Conservation (phyloP, 2,329 filamentous ascomycete species). For the Fusarium coffeatum region DNA sequence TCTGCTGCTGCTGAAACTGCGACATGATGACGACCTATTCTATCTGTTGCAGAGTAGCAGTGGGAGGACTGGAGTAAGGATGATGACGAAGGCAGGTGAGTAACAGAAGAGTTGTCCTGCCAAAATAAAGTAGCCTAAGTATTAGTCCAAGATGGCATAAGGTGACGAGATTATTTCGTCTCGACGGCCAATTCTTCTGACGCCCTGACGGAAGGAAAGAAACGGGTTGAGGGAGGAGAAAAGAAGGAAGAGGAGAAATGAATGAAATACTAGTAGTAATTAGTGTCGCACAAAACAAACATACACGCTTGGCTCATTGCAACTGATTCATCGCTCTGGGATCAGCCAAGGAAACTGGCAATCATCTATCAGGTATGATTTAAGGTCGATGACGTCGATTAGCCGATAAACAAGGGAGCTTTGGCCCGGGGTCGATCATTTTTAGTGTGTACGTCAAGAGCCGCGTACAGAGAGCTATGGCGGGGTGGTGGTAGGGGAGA, state of each 20-base stretch:
- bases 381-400: slow-evolving; percentile 45
- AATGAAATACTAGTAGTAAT: slow-evolving; percentile 29
- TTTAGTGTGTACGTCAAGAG: slow-evolving; percentile 29
- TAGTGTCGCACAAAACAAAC: slow-evolving; percentile 32
- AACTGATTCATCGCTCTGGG: slow-evolving; percentile 31
- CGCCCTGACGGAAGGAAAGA: neutral
- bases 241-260: slow-evolving; percentile 5
- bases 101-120: neutral
- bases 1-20: slow-evolving; percentile 55
- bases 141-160: neutral
- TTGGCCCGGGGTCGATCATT: slow-evolving; percentile 31
- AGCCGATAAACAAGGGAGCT: slow-evolving; percentile 28
- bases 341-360: slow-evolving; percentile 29
- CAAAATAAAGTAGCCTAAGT: neutral
- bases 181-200: neutral
- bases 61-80: slow-evolving; percentile 4
- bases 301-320: slow-evolving; percentile 15
- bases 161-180: neutral
- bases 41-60: neutral
- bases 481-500: neutral
- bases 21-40: slow-evolving; percentile 44
- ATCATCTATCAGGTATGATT: slow-evolving; percentile 31
- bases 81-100: neutral
- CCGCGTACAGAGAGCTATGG: slow-evolving; percentile 29
- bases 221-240: neutral